Base-by-base conservation (phyloP, 2,329 filamentous ascomycete species). In the Aspergillus spinulosporus region DNA sequence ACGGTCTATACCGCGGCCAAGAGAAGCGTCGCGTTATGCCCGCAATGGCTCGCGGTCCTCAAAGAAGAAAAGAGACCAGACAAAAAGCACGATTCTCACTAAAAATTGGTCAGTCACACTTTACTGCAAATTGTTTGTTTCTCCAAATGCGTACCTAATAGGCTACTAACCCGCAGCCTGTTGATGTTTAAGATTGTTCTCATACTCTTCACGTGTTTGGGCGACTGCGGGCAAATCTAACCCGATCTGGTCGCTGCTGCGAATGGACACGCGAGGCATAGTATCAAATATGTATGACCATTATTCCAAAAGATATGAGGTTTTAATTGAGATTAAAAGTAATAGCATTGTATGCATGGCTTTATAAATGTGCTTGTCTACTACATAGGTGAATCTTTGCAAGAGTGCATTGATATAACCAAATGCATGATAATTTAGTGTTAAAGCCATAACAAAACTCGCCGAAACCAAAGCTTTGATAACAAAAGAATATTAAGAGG, bases 221-320 rank as follows among this genome's bases (percentile, higher is more conserved):
- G 51, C 36, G 52, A 44, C 40, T 40, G 49, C 54, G 49, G 59
- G 46, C 36, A 54, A 56, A 58, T 42, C 50, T 59, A 39, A 44
- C 58, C 51, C 32, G 40, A 59, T 60, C 28, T 53, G 45, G 53
- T 31, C 32, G 26, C 26, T 6, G 31, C 21, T n/a, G 45, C 21
- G 6, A 14, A 29, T 28, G 5, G 11, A 2, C 11, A 15, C 21
- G 21, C 21, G 21, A 21, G 21, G 21, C 21, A 21, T 21, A 21
- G 21, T 21, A 21, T 21, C 21, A 21, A 21, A 21, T 21, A 21
- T 21, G 21, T 21, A 21, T 21, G 21, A 21, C 21, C 21, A 21
- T 21, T 21, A 21, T 21, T 21, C 21, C 21, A 21, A 21, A 21
- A 21, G 21, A 21, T 21, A 21, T 21, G 21, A 21, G 21, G 21